A percentile compares a stretch with the other conserved stretches of the same genome.
Conservation (phyloP, 208 protist species). For the Endotrypanum monterogeii region DNA sequence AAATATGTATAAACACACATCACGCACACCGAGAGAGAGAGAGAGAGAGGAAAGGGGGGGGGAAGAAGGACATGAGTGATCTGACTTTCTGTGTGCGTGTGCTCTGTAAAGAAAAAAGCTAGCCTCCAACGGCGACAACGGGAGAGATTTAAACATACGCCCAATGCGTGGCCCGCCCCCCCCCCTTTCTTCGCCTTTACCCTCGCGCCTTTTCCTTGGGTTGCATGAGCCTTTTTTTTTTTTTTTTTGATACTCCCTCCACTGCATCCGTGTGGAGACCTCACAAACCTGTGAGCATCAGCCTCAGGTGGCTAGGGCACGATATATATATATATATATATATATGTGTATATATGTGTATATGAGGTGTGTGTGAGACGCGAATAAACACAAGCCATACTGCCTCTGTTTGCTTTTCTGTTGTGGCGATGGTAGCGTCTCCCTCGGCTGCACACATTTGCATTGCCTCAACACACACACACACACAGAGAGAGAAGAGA, state of each 20-base stretch:
- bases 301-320: background rate
- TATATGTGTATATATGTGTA: too few species aligned
- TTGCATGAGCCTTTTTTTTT: background rate
- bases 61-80: background rate
- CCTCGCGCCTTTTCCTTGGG: background rate
- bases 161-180: background rate
- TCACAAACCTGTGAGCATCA: background rate
- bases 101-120: background rate
- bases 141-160: background rate
- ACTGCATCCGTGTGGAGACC: background rate
- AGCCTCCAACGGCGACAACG: background rate
- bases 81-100: too few species aligned
- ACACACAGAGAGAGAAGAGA: background rate
- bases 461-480: background rate
- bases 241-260: background rate
- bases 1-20: background rate
- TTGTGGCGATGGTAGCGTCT: background rate
- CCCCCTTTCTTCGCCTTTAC: background rate
- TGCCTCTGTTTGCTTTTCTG: background rate
- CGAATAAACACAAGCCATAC: background rate
- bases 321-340: too few species aligned
- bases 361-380: background rate
- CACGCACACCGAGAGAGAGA: background rate
- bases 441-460: background rate
- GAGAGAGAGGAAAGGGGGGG: constrained; percentile 4